Base-by-base conservation (phyloP, 2,329 filamentous ascomycete species). In the Hypoxylon sp. region DNA sequence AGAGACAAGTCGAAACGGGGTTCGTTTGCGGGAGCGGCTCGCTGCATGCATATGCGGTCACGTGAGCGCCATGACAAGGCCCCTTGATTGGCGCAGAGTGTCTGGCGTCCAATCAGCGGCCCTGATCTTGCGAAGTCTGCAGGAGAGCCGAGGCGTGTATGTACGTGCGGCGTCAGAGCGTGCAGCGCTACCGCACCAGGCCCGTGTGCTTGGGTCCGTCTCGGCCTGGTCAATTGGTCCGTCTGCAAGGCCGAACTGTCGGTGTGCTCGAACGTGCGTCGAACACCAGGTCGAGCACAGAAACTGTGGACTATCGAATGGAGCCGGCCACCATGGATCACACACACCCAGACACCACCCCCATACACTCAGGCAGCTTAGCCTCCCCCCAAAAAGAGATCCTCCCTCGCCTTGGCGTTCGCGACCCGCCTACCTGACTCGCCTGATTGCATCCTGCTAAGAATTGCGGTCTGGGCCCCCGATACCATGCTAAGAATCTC, bases 31-130 rank as follows among this genome's bases (percentile, higher is more conserved):
- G 68, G 68, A 70, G 64, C 68, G 68, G 68, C 68, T 70, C 68
- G 68, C 60, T 68, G 68, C 68, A 69, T 69, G 67, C 68, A 70
- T 68, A 67, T 49, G 58, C 52, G 40, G 65, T 70, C 68, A 70
- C 69, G 68, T 70, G 68, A 70, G 60, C 43, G 40, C 41, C 15
- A 23, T n/a, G 40, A 47, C 46, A 51, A 29, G 51, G 35, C 26
- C 51, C 45, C 42, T 29, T 62, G 55, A 64, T 64, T 62, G 61
- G 61, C 29, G 31, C 47, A 18, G 13, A 29, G 31, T 27, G 31
- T 50, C 46, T 21, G 15, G 13, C 46, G 49, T 54, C 58, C 58
- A 64, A 58, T 64, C 48, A 61, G 17, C 50, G 21, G 13, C 40
- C 26, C 43, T 15, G 15, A 21, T 41, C 47, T 48, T 48, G 26